Conservation (phyloP, 768 basidiomycete species). For the Chalciporus chontae region DNA sequence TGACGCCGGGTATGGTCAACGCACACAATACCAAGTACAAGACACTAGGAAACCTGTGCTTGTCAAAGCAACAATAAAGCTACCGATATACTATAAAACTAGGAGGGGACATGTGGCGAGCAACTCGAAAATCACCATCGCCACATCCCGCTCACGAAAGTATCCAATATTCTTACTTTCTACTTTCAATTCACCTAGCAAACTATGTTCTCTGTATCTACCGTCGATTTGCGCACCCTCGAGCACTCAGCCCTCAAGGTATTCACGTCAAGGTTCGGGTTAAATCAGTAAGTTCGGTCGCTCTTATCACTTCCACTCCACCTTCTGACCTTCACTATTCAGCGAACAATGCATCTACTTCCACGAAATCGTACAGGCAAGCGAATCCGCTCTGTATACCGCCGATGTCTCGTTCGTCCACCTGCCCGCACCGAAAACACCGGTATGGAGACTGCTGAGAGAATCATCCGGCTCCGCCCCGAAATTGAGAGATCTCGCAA, state of each 20-base stretch:
- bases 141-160: no score
- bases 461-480: conserved; percentile 2
- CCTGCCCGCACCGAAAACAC: background rate
- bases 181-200: background rate
- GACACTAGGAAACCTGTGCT: background rate
- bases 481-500: background rate
- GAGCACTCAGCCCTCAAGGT: background rate
- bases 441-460: conserved; percentile 1
- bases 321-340: background rate
- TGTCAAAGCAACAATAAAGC: background rate
- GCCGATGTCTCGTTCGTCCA: background rate
- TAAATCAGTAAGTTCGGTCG: conserved; percentile 1
- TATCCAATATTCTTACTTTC: background rate
- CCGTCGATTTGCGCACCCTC: background rate
- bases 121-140: background rate
- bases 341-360: conserved; percentile 1
- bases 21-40: conserved; percentile 3
- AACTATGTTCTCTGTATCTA: background rate
- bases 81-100: background rate
- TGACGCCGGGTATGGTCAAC: background rate
- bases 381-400: background rate
- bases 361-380: background rate
- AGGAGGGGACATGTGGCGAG: background rate
- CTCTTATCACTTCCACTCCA: background rate
- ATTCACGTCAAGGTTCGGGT: background rate